Evolutionary conservation across 148 eudicot species (phyloP).

Genomic region (Heliamphora exappendiculata): DNA sequence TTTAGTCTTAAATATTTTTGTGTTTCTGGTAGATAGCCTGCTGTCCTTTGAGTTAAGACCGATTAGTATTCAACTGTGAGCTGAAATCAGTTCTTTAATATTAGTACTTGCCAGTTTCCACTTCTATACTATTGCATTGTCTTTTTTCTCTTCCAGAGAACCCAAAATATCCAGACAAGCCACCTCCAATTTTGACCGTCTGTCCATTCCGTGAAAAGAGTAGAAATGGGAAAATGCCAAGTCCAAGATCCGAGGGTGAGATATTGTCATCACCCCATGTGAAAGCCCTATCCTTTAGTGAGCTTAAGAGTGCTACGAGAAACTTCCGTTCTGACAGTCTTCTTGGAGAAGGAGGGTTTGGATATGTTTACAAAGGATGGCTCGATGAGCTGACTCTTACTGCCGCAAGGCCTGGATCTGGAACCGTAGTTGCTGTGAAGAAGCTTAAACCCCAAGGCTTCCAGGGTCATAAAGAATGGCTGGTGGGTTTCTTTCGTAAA

Average conservation of each 20-base stretch:
- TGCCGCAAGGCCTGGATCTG: conserved; percentile 29
- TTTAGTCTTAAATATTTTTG: neutral
- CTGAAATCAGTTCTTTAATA: neutral
- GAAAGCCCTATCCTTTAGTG: conserved; percentile 25
- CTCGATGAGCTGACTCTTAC: conserved; percentile 26
- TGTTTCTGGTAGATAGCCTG: neutral
- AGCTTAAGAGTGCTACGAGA: conserved; percentile 33
- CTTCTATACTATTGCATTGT: neutral
- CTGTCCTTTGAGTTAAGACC: neutral
- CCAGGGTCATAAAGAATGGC: conserved; percentile 52
- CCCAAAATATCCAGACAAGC: conserved; percentile 2
- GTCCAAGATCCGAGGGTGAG: conserved; percentile 30
- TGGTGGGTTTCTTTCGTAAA: conserved; percentile 27
- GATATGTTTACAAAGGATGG: conserved; percentile 46
- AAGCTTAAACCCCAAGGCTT: conserved; percentile 31
- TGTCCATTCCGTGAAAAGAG: neutral
- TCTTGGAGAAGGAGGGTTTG: conserved; percentile 50
- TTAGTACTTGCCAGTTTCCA: neutral
- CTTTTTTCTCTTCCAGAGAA: conserved; percentile 8
- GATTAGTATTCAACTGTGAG: neutral
- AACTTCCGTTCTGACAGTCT: conserved; percentile 24
- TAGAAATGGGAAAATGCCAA: conserved; percentile 15
- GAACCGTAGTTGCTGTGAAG: conserved; percentile 40
- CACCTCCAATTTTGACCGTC: conserved; percentile 14
- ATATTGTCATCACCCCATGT: conserved; percentile 33